Evolutionary conservation across 2,329 filamentous ascomycete species (phyloP).

Genomic region (Aureobasidium sp.): DNA sequence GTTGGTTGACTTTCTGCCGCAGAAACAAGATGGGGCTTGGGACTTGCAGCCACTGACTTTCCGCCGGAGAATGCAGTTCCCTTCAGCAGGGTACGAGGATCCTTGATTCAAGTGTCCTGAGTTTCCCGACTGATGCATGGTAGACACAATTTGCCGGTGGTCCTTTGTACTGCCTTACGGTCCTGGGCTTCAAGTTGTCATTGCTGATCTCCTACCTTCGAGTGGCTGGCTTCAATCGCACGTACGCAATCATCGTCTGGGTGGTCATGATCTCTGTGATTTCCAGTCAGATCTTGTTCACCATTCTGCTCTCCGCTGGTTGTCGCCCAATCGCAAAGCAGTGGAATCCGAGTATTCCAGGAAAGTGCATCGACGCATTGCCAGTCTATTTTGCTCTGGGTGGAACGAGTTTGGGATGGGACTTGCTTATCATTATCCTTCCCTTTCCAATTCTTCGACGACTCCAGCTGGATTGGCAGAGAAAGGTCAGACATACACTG

Average conservation of each 20-base stretch:
- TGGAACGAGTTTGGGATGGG: constrained; percentile 3
- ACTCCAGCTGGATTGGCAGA: background rate
- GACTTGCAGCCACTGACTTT: background rate
- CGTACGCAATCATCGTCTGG: background rate
- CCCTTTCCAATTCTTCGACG: background rate
- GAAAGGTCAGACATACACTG: background rate
- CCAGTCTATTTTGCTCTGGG: background rate
- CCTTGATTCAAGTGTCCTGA: background rate
- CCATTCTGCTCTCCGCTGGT: background rate
- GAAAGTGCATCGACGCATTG: background rate
- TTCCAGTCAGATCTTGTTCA: background rate
- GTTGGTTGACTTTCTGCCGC: no score
- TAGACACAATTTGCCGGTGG: background rate
- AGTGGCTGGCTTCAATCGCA: background rate
- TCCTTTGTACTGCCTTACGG: background rate
- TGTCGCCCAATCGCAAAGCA: constrained; percentile 1
- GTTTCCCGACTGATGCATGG: background rate
- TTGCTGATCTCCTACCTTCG: background rate
- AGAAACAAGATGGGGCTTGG: constrained; percentile 1
- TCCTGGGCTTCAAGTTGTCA: background rate
- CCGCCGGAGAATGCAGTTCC: background rate
- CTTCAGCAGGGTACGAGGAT: background rate
- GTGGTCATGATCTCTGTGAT: background rate
- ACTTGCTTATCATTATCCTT: background rate
- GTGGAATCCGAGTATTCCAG: constrained; percentile 1